Evolutionary conservation across 2,329 filamentous ascomycete species (phyloP).

Genomic region (Diaporthe citrichinensis): DNA sequence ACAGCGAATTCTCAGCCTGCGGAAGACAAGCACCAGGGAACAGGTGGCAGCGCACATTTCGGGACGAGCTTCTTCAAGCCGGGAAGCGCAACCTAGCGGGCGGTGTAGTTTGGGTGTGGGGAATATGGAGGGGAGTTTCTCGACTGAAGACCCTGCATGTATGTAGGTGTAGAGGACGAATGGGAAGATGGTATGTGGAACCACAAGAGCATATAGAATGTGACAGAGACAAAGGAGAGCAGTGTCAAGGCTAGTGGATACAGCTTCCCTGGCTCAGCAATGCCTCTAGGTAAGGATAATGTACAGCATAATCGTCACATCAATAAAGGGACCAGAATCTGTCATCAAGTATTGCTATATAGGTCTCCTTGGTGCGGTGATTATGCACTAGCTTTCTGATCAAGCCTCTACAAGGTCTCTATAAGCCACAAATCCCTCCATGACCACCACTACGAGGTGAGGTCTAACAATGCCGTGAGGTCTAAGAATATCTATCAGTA

Average conservation of each 20-base stretch:
- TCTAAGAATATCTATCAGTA: neutral
- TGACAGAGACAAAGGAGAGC: neutral
- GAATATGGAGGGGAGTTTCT: neutral
- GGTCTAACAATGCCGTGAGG: neutral
- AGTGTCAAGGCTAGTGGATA: neutral
- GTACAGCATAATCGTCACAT: neutral
- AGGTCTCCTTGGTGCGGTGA: neutral
- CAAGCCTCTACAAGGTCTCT: neutral
- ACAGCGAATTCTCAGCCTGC: slow-evolving; percentile 26
- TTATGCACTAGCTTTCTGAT: neutral
- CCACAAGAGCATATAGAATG: neutral
- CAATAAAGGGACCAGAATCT: neutral
- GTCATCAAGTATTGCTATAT: neutral
- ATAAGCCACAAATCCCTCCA: neutral
- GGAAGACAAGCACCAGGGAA: slow-evolving; percentile 27
- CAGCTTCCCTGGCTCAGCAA: too few species aligned
- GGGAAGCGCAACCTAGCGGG: slow-evolving; percentile 7
- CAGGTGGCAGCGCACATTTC: slow-evolving; percentile 15
- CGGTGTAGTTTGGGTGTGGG: too few species aligned
- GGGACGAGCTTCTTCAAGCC: slow-evolving; percentile 34
- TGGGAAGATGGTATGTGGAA: neutral
- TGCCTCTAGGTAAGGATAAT: too few species aligned
- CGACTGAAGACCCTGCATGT: neutral
- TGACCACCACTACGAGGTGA: neutral
- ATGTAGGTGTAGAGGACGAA: neutral